Evolutionary conservation across 2,329 filamentous ascomycete genomes (phyloP), one percentile per base, ranked within the genome.

Genomic region (Fusarium bactridioides): DNA sequence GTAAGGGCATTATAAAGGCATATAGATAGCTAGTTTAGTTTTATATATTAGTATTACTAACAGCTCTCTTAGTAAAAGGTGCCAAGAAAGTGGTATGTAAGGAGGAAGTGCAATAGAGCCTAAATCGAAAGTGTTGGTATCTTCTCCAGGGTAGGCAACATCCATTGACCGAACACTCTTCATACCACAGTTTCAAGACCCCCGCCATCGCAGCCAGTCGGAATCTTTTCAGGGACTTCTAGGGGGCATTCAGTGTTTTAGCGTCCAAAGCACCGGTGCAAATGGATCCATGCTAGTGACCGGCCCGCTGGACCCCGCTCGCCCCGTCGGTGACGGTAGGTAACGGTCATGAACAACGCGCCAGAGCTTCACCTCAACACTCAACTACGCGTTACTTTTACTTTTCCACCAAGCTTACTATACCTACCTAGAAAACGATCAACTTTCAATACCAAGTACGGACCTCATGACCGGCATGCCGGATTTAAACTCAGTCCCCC

Each of bases 401-500:
- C 50, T 31, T 23, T 35, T 43, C 16, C 8, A 23, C 41, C 11
- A 27, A 38, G 19, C 19, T 25, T 37, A 35, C 25, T 5, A n/a
- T 25, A 25, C 15, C 16, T 35, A 37, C 35, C 35, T n/a, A 35
- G n/a, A 38, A 64, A 35, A 41, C 25, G 19, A 43, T 19, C 43
- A n/a, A 60, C 38, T 45, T 31, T 23, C 4, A 16, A 44, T 53
- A 31, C 7, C 8, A 35, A 33, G n/a, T 12, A 21, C 33, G 4
- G 21, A 35, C 31, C 61, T 37, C 37, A 59, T 65, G 59, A 62
- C 50, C 75, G 70, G 75, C 55, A 88, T 88, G 86, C 86, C 86
- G 29, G 87, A 89, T 72, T 84, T 89, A 72, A 89, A 89, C 80
- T 85, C 86, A 23, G 86, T 89, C 18, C 85, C 87, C 44, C 80